Conservation (phyloP, 179 eudicot species). For the Sideroxylon spinosum region DNA sequence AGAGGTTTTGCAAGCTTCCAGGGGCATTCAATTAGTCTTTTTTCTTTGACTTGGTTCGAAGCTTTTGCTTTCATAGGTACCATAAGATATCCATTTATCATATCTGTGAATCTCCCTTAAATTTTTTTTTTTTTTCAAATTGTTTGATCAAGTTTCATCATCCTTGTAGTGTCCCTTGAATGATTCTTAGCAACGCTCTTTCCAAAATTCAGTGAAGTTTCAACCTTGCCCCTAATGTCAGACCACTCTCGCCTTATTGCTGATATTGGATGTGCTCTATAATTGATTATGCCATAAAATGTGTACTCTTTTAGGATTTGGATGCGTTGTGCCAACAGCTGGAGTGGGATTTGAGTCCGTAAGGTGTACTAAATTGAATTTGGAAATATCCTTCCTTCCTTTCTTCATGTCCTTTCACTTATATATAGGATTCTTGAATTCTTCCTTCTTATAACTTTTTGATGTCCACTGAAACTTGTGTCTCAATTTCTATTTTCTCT, state of each 20-base stretch:
- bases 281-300: background rate
- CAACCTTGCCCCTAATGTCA: background rate
- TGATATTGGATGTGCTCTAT: background rate
- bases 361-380: no score
- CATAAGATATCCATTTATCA: background rate
- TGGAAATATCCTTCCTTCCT: no score
- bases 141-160: conserved; percentile 4
- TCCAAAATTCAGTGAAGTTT: background rate
- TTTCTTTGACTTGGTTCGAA: background rate
- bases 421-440: background rate
- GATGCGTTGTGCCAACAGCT: background rate
- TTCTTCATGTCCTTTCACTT: no score
- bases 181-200: background rate
- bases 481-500: background rate
- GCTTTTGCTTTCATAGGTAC: background rate
- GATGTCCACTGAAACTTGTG: background rate
- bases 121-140: background rate
- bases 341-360: background rate
- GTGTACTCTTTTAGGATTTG: background rate
- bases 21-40: background rate
- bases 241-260: background rate
- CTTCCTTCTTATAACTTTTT: background rate
- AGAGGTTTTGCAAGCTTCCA: conserved; percentile 3
- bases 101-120: background rate
- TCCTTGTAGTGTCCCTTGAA: background rate